These are phyloP conservation scores for Glomus cerebriforme DNA, from an alignment of 192 early-diverging fungal genomes.

Conservation along the genomic window DNA sequence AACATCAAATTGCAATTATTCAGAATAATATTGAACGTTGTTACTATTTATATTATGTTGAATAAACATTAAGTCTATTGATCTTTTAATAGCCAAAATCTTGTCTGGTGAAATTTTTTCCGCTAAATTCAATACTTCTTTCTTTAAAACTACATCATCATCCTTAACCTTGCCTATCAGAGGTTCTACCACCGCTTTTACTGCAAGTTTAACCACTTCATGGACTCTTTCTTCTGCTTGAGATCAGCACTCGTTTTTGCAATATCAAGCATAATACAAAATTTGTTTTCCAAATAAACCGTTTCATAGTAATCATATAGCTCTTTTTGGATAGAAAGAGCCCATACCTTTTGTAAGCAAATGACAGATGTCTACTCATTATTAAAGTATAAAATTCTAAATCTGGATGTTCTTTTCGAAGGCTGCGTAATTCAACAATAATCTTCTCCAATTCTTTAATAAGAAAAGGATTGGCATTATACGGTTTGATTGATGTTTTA, in stretches of 20 bases:
- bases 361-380: neutral
- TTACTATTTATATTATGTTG: too few species aligned
- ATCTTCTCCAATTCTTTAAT: neutral
- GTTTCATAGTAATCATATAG: neutral
- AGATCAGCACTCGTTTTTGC: neutral
- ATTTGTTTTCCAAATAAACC: neutral
- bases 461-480: neutral
- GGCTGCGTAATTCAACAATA: neutral
- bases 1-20: too few species aligned
- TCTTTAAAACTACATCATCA: neutral
- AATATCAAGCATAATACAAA: neutral
- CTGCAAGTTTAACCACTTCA: neutral
- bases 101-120: too few species aligned
- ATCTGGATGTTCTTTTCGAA: conserved; percentile 12
- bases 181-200: neutral
- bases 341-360: neutral
- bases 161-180: neutral
- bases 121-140: neutral
- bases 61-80: too few species aligned
- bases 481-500: neutral
- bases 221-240: neutral
- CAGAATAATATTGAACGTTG: too few species aligned
- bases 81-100: too few species aligned
- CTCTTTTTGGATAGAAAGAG: neutral
- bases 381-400: neutral